Conservation (phyloP, 2,329 filamentous ascomycete genomes). For the Colletotrichum limetticola region DNA sequence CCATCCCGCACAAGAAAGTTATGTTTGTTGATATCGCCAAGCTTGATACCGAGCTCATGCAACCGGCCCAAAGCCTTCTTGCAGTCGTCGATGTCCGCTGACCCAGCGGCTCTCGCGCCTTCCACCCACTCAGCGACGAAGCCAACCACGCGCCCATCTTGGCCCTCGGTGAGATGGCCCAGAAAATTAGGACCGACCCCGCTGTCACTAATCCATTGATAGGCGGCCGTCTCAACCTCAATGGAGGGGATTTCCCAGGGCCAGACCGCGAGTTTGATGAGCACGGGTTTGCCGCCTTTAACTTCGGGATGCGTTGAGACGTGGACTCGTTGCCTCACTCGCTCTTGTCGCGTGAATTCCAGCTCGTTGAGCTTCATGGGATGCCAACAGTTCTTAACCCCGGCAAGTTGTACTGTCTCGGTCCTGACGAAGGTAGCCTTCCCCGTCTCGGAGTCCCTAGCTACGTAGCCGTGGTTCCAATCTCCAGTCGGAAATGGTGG, state of each 20-base stretch:
- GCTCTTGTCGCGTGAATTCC: constrained; percentile 38
- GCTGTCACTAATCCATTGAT: constrained; percentile 40
- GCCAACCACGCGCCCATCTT: constrained; percentile 41
- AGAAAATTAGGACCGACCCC: constrained; percentile 42
- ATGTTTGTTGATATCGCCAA: constrained; percentile 48
- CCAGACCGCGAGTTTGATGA: constrained; percentile 38
- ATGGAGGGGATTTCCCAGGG: constrained; percentile 40
- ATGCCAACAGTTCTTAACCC: constrained; percentile 39
- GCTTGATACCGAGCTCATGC: constrained; percentile 45
- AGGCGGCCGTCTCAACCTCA: constrained; percentile 41
- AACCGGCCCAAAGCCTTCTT: constrained; percentile 40
- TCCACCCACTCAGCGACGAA: constrained; percentile 40
- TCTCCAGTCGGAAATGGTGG: constrained; percentile 41
- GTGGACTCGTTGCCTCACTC: constrained; percentile 40
- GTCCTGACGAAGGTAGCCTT: constrained; percentile 36
- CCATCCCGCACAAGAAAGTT: constrained; percentile 45
- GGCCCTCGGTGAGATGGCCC: constrained; percentile 41
- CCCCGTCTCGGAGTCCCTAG: constrained; percentile 36
- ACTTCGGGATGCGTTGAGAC: constrained; percentile 39
- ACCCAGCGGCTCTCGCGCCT: constrained; percentile 41
- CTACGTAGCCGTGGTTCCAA: constrained; percentile 39
- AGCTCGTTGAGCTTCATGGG: constrained; percentile 39
- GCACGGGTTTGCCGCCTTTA: constrained; percentile 35
- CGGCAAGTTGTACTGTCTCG: constrained; percentile 36
- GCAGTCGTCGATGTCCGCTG: constrained; percentile 42